phyloP scores from a whole-genome alignment of 371 early-diverging fungal species.

The Chytridium lagenaria region DNA sequence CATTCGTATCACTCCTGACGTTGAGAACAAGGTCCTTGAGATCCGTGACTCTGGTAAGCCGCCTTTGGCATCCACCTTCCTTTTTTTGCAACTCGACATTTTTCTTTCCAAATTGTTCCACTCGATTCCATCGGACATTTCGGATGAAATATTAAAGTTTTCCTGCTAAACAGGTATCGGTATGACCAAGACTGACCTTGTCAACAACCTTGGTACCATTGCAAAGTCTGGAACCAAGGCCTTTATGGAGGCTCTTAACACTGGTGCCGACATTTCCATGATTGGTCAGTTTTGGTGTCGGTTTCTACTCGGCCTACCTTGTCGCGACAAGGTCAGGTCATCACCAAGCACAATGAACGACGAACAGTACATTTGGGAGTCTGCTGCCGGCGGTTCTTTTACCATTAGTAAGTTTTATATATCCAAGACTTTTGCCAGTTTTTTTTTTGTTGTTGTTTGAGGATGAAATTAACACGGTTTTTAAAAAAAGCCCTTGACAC shows the following conservation, averaged over 20 bases:
- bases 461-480: background rate
- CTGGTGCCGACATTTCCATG: slow-evolving; percentile 86
- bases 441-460: slow-evolving; percentile 7
- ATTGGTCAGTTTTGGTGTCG: slow-evolving; percentile 99
- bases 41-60: slow-evolving; percentile 63
- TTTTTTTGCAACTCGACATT: background rate
- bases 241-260: slow-evolving; percentile 86
- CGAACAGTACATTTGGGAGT: slow-evolving; percentile 94
- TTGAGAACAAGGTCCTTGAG: slow-evolving; percentile 70
- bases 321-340: slow-evolving; percentile 95
- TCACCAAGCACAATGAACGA: slow-evolving; percentile 96
- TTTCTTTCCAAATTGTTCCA: slow-evolving; percentile 12
- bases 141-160: background rate
- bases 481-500: slow-evolving; percentile 69
- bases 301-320: slow-evolving; percentile 98
- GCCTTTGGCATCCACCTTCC: background rate
- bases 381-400: slow-evolving; percentile 91
- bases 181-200: slow-evolving; percentile 97
- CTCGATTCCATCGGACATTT: background rate
- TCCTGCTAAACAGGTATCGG: slow-evolving; percentile 81
- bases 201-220: slow-evolving; percentile 96
- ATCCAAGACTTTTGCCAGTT: too few species aligned
- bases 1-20: slow-evolving; percentile 87
- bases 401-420: slow-evolving; percentile 65
- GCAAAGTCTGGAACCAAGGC: slow-evolving; percentile 96